Evolutionary conservation across 257 asterid genomes (phyloP), one percentile per base, ranked within the genome.

Genomic region (Ballota nigra): DNA sequence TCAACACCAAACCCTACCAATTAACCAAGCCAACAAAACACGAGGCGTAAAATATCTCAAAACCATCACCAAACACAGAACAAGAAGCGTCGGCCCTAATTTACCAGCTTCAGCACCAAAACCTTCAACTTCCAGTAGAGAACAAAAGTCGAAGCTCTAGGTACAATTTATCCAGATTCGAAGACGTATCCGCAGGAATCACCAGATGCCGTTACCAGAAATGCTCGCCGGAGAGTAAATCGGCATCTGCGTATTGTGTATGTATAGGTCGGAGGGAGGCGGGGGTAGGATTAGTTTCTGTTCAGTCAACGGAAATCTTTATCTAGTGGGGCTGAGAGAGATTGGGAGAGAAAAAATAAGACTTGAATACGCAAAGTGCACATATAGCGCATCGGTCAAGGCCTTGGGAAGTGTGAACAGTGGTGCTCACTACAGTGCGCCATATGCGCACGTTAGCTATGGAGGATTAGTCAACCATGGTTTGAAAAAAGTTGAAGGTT

Each of bases 311-410:
- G 85, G 80, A 66, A 79, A 77, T 61, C 28, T 68, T 56, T 81
- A 66, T 84, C 77, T 22, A 59, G 75, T 69, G 76, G 80, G 76
- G 68, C 36, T 52, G 65, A 68, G 60, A n/a, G 64, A 68, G 61
- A 77, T 47, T 49, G 71, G 79, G 76, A 41, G 26, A 73, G 68
- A 78, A 73, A 65, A 73, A n/a, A 51, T 78, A 70, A 74, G 76
- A 86, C 71, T 81, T 75, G 84, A 75, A 84, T 78, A 83, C 92
- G 94, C 87, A 85, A 86, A 61, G 82, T 85, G 84, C 83, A 86
- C 65, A 69, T 45, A 31, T n/a, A 13, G 82, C 78, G 78, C 84
- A 82, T 51, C 75, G 81, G 88, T 84, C 86, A 81, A 84, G 40
- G 68, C 69, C 58, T 81, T 49, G 79, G 80, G 79, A 73, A 68